These are phyloP conservation scores for Apophysomyces ossiformis DNA, from an alignment of 371 early-diverging fungal species.

Conservation along the genomic window DNA sequence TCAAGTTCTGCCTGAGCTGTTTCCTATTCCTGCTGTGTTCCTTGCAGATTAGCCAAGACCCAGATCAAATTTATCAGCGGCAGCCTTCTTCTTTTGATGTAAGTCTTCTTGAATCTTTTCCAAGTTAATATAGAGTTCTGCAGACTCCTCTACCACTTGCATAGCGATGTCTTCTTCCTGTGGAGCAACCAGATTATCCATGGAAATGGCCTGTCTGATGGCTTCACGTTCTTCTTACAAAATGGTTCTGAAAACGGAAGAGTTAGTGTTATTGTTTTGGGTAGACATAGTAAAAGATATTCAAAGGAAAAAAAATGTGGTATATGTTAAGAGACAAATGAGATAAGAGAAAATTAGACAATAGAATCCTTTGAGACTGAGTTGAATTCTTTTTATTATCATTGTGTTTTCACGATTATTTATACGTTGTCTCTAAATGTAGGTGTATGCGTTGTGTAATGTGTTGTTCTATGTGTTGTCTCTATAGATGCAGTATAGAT, in stretches of 20 bases:
- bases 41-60: background rate
- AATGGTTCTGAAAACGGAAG: too few species aligned
- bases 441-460: too few species aligned
- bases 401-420: too few species aligned
- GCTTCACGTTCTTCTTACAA: background rate
- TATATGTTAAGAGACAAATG: too few species aligned
- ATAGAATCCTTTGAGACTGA: too few species aligned
- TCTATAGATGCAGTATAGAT: too few species aligned
- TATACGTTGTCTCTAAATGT: too few species aligned
- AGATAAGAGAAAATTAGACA: too few species aligned
- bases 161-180: background rate
- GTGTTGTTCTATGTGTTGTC: too few species aligned
- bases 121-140: background rate
- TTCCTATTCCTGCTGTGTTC: background rate
- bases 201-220: background rate
- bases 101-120: background rate
- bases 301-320: slow-evolving; percentile 1
- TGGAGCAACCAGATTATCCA: background rate
- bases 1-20: background rate
- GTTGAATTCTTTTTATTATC: too few species aligned
- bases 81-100: background rate
- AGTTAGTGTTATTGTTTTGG: background rate
- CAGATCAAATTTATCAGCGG: background rate
- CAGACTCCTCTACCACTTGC: background rate
- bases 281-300: background rate